These are phyloP conservation scores for Malus asiatica DNA, from an alignment of 306 rosid species.

Conservation along the genomic window DNA sequence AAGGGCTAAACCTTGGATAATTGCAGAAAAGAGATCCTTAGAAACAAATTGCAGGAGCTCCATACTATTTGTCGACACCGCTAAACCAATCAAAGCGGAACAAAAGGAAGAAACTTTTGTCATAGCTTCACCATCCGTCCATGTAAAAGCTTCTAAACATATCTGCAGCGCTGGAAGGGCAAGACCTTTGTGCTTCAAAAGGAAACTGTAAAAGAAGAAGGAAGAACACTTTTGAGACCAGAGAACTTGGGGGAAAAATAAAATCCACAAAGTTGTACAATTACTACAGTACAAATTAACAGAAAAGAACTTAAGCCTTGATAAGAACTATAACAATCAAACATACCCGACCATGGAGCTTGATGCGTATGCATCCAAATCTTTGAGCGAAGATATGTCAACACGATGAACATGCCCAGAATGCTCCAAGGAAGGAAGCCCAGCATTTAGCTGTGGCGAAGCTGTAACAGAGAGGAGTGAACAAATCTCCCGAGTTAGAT, in stretches of 20 bases:
- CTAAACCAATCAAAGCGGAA: constrained; percentile 52
- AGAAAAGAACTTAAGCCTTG: not conserved
- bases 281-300: constrained; percentile 11
- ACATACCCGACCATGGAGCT: constrained; percentile 91
- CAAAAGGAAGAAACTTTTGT: constrained; percentile 71
- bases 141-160: constrained; percentile 67
- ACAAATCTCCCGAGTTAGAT: constrained; percentile 82
- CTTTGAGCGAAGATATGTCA: constrained; percentile 56
- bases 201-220: constrained; percentile 48
- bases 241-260: not conserved
- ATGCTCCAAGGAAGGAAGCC: constrained; percentile 83
- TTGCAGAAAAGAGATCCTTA: constrained; percentile 76
- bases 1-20: constrained; percentile 76
- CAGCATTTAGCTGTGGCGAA: constrained; percentile 62
- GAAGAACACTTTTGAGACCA: constrained; percentile 8
- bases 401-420: constrained; percentile 69
- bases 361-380: constrained; percentile 57
- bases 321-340: constrained; percentile 6
- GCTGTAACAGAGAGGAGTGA: constrained; percentile 65
- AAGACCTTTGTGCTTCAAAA: constrained; percentile 63
- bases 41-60: constrained; percentile 72
- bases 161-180: constrained; percentile 68
- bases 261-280: not conserved
- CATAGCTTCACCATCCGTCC: constrained; percentile 90
- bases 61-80: constrained; percentile 43